Evolutionary conservation across 805 yeast genomes (phyloP), one percentile per base, ranked within the genome.

Genomic region (Kazachstania psychrophila): DNA sequence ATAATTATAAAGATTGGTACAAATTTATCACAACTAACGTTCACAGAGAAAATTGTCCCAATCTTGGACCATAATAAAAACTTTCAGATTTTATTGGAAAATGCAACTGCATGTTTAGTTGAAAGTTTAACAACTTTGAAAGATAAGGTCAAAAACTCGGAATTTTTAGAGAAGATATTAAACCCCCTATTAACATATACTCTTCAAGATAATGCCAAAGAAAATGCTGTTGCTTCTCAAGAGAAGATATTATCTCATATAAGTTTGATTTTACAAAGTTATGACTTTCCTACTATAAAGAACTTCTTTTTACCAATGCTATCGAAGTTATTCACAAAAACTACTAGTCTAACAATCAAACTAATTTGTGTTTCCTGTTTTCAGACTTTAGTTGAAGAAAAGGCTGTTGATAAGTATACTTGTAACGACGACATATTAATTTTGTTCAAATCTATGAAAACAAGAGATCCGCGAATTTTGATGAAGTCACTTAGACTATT

Each of bases 371-470:
- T 86, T 16, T 62, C 68, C 14, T 68, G 83, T 1, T 77, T 87
- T 47, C 67, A 72, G 11, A 51, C 62, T 32, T 60, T 87, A 49
- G 70, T 83, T 13, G 70, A 66, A 15, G 64, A 68, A 15, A 76
- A 77, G 42, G 70, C 75, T 5, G 68, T 87, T 36, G 95, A 88
- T 48, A 76, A 75, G 45, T 70, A 74, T 36, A 73, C 82, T 2
- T 73, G 87, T 23, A 68, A 69, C 24, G 96, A 89, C 33, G 84
- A 80, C 37, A 65, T 92, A 26, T 60, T 92, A n/a, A 96, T 96
- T 0, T 61, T 89, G 16, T 64, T 89, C 39, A 72, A 73, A 47
- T 73, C 75, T 12, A 72, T 85, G 70, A 85, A 85, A 55, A 79
- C 92, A 19, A 65, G 92, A 42, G 88, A 83, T 49, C 69, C 82